A percentile compares a stretch with the other conserved stretches of the same genome.
Evolutionary conservation across 1,139 yeast genomes (phyloP).

Genomic region (Geotrichum citri-aurantii): DNA sequence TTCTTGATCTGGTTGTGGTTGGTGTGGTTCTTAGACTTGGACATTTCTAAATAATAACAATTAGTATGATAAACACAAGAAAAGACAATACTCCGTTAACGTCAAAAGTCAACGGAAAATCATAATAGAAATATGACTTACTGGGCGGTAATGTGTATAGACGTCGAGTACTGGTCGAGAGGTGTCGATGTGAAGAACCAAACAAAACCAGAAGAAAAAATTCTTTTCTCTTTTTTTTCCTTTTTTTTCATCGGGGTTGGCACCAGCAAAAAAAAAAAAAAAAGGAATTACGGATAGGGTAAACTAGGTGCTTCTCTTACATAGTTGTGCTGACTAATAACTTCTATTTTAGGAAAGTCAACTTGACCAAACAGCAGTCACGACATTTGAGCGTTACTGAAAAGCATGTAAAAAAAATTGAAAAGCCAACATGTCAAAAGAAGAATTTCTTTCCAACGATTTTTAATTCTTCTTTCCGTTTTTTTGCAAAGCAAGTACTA

Average conservation of each 20-base stretch:
- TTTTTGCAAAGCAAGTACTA: not conserved
- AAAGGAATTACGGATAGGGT: not conserved
- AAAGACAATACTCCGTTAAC: not conserved
- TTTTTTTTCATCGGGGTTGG: not conserved
- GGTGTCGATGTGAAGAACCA: slow-evolving; percentile 15
- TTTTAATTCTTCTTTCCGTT: not conserved
- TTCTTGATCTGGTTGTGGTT: slow-evolving; percentile 99
- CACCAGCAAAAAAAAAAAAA: not conserved
- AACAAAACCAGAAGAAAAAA: slow-evolving; percentile 5
- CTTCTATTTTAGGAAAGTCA: not conserved
- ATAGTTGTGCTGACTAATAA: not conserved
- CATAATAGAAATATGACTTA: not conserved
- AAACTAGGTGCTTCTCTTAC: not conserved
- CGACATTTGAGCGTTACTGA: not conserved
- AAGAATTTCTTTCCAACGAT: not conserved
- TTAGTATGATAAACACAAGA: not conserved
- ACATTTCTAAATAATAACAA: slow-evolving; percentile 13
- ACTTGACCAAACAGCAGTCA: not conserved
- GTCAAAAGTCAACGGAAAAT: not conserved
- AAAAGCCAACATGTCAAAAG: not conserved
- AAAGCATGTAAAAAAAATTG: not conserved
- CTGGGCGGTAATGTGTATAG: slow-evolving; percentile 12
- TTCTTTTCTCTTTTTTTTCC: slow-evolving; percentile 1
- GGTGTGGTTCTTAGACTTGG: slow-evolving; percentile 88
- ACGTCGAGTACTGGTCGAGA: slow-evolving; percentile 16